phyloP scores from a whole-genome alignment of 345 rosid species.

The Lepidium africanum region DNA sequence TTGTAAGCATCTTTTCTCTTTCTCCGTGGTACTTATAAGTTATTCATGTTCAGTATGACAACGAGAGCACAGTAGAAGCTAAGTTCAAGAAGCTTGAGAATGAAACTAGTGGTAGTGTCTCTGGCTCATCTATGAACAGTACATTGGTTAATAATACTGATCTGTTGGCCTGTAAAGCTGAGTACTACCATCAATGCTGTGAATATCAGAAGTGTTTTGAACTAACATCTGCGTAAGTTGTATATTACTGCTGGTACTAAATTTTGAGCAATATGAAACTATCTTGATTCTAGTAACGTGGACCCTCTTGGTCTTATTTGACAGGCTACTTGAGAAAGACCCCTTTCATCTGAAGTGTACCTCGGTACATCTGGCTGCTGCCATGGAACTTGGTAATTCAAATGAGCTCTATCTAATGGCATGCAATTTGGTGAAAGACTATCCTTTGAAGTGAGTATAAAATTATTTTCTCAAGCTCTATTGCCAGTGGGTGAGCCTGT shows the following conservation, averaged over 20 bases:
- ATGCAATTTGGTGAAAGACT: constrained; percentile 90
- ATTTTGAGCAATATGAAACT: background rate
- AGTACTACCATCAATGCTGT: constrained; percentile 92
- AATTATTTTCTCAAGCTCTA: background rate
- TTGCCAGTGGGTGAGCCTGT: constrained; percentile 1
- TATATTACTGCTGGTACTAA: constrained; percentile 3
- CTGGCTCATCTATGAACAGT: constrained; percentile 41
- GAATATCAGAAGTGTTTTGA: constrained; percentile 94
- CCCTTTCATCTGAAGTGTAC: constrained; percentile 93
- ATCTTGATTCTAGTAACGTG: constrained; percentile 8
- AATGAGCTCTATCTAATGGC: constrained; percentile 97
- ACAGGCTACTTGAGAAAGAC: constrained; percentile 88
- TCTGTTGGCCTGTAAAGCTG: constrained; percentile 93
- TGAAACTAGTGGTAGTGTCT: constrained; percentile 46
- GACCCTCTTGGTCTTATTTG: constrained; percentile 17
- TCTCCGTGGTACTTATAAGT: constrained; percentile 16
- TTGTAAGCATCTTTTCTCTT: background rate
- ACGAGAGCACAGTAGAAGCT: constrained; percentile 72
- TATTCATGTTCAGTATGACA: constrained; percentile 54
- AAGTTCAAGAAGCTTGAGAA: constrained; percentile 76
- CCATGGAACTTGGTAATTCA: constrained; percentile 92
- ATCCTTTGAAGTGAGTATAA: constrained; percentile 80
- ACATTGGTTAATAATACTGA: constrained; percentile 68
- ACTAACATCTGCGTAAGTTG: constrained; percentile 72
- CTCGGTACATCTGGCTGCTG: constrained; percentile 83